Evolutionary conservation across 495 filamentous ascomycete genomes (phyloP).

Genomic region (Darksidea phi): DNA sequence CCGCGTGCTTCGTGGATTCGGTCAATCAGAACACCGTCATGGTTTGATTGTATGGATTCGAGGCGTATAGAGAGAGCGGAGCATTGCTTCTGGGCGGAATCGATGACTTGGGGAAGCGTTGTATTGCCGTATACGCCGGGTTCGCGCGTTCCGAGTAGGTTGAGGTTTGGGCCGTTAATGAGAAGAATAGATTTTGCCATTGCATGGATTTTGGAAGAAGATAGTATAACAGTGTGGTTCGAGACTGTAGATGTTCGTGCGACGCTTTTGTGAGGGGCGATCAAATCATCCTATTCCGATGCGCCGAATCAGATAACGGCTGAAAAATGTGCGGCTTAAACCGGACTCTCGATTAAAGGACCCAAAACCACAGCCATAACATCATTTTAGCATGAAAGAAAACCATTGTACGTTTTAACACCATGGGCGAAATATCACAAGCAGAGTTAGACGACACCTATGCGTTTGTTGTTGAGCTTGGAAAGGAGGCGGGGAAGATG

Average conservation of each 20-base stretch:
- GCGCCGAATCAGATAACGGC: too few relatives aligned
- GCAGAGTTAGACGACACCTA: slow-evolving; percentile 61
- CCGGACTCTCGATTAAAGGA: too few relatives aligned
- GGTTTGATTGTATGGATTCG: slow-evolving; percentile 59
- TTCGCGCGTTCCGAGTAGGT: slow-evolving; percentile 71
- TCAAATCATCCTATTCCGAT: too few relatives aligned
- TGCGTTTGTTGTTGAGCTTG: slow-evolving; percentile 62
- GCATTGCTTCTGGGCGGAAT: slow-evolving; percentile 48
- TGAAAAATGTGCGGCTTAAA: too few relatives aligned
- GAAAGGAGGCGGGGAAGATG: slow-evolving; percentile 61
- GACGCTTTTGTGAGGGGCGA: too few relatives aligned
- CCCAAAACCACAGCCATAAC: neutral
- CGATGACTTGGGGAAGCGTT: slow-evolving; percentile 60
- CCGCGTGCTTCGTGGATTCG: slow-evolving; percentile 38
- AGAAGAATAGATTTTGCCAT: slow-evolving; percentile 63
- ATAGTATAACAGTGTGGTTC: too few relatives aligned
- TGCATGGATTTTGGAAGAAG: slow-evolving; percentile 2
- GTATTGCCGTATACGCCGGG: slow-evolving; percentile 67
- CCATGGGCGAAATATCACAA: slow-evolving; percentile 32
- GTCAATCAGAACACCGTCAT: slow-evolving; percentile 60
- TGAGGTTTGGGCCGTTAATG: slow-evolving; percentile 78
- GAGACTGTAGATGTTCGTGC: too few relatives aligned
- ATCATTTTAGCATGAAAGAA: neutral
- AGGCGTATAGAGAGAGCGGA: slow-evolving; percentile 47
- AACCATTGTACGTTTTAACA: slow-evolving; percentile 1